These are phyloP conservation scores for Mycena haematopus DNA, from an alignment of 768 basidiomycete species.

Conservation along the genomic window DNA sequence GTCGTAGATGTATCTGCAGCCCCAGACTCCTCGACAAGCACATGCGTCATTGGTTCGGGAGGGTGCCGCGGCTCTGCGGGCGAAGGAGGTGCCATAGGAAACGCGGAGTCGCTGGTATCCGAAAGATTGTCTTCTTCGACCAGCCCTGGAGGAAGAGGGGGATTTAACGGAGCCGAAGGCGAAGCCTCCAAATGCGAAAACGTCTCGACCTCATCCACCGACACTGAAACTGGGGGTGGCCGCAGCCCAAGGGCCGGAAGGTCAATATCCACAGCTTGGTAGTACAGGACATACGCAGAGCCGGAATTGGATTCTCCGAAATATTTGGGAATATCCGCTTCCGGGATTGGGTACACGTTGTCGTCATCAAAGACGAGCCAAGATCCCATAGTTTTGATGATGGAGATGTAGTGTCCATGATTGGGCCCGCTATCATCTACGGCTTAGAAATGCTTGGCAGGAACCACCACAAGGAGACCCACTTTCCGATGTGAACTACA, in stretches of 20 bases:
- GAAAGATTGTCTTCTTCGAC: constrained; percentile 35
- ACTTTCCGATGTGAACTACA: constrained; percentile 99
- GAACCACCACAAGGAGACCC: constrained; percentile 42
- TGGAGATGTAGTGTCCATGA: constrained; percentile 97
- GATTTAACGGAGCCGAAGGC: constrained; percentile 32
- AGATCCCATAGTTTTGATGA: constrained; percentile 82
- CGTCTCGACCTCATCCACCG: constrained; percentile 34
- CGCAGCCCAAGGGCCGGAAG: constrained; percentile 72
- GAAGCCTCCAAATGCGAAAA: constrained; percentile 31
- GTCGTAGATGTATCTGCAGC: constrained; percentile 6
- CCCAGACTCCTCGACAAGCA: constrained; percentile 16
- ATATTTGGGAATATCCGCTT: constrained; percentile 89
- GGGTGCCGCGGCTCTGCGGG: constrained; percentile 24
- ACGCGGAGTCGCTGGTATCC: constrained; percentile 35
- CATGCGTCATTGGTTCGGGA: constrained; percentile 13
- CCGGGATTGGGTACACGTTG: constrained; percentile 85
- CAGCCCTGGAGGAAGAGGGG: constrained; percentile 39
- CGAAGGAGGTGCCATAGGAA: constrained; percentile 35
- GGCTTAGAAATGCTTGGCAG: constrained; percentile 24
- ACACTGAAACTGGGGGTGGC: constrained; percentile 36
- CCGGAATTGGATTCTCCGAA: constrained; percentile 91
- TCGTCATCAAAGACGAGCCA: constrained; percentile 99
- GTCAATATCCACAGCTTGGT: constrained; percentile 92
- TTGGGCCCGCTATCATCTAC: constrained; percentile 80
- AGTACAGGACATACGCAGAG: constrained; percentile 95